Evolutionary conservation across 2,329 filamentous ascomycete genomes (phyloP).

Genomic region (Trichoderma sp.): DNA sequence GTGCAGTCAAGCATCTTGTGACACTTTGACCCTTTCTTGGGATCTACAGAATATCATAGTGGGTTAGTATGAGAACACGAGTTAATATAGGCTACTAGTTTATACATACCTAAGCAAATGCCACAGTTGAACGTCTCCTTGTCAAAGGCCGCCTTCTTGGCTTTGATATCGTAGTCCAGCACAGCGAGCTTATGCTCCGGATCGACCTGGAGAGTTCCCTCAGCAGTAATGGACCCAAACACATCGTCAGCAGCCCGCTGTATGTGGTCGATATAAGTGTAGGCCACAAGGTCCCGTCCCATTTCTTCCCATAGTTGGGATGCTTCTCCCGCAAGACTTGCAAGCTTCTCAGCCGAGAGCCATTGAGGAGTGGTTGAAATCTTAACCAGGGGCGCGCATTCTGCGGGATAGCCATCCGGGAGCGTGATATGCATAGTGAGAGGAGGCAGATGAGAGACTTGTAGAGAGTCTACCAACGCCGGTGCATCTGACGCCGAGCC

Average conservation of each 20-base stretch:
- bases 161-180: conserved; percentile 73
- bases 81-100: background rate
- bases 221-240: conserved; percentile 54
- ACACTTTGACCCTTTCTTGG: conserved; percentile 81
- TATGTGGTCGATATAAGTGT: conserved; percentile 61
- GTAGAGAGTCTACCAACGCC: conserved; percentile 42
- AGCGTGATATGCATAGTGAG: conserved; percentile 53
- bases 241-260: conserved; percentile 57
- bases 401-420: conserved; percentile 56
- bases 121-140: conserved; percentile 84
- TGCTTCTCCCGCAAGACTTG: conserved; percentile 49
- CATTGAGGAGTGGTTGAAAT: conserved; percentile 57
- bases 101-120: conserved; percentile 64
- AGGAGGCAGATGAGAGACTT: conserved; percentile 57
- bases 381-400: conserved; percentile 47
- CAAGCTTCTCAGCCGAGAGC: conserved; percentile 50
- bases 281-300: conserved; percentile 58
- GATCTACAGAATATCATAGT: conserved; percentile 52
- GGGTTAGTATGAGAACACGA: conserved; percentile 23
- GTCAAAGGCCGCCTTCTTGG: conserved; percentile 73
- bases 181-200: conserved; percentile 65
- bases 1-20: conserved; percentile 79
- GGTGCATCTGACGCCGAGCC: conserved; percentile 8
- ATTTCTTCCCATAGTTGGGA: conserved; percentile 59
- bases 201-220: conserved; percentile 50